A percentile compares a stretch with the other conserved stretches of the same genome.
Conservation (phyloP, 2,329 filamentous ascomycete species). For the Huntiella moniliformis region DNA sequence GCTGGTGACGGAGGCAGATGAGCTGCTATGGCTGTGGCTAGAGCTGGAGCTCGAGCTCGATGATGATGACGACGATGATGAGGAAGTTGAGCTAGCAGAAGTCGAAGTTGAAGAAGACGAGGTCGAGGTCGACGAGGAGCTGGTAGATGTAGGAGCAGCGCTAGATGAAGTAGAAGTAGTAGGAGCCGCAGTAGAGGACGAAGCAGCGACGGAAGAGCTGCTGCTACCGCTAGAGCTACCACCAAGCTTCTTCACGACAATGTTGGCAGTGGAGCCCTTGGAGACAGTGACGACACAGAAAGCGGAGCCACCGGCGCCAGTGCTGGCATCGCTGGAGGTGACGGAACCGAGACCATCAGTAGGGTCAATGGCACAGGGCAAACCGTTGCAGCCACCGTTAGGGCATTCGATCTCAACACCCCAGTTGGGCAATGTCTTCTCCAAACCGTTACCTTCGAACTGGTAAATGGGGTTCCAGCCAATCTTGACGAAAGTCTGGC, state of each 20-base stretch:
- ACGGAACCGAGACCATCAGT: slow-evolving; percentile 37
- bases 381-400: slow-evolving; percentile 45
- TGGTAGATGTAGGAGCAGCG: slow-evolving; percentile 10
- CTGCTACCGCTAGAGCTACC: slow-evolving; percentile 21
- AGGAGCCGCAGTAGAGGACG: slow-evolving; percentile 13
- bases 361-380: slow-evolving; percentile 57
- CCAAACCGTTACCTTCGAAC: slow-evolving; percentile 38
- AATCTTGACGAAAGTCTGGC: slow-evolving; percentile 55
- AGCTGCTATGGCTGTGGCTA: slow-evolving; percentile 13
- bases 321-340: slow-evolving; percentile 30
- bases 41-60: slow-evolving; percentile 12
- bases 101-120: slow-evolving; percentile 16
- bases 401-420: slow-evolving; percentile 54
- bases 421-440: slow-evolving; percentile 39
- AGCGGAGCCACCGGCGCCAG: slow-evolving; percentile 46
- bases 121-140: slow-evolving; percentile 14
- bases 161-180: slow-evolving; percentile 12
- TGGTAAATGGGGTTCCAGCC: slow-evolving; percentile 63
- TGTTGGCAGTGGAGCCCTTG: slow-evolving; percentile 44
- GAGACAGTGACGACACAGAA: slow-evolving; percentile 66
- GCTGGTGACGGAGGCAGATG: background rate
- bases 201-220: background rate
- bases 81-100: slow-evolving; percentile 11
- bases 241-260: slow-evolving; percentile 39
- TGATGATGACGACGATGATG: slow-evolving; percentile 4